Evolutionary conservation across 768 basidiomycete genomes (phyloP).

Genomic region (Pulveroboletus sp.): DNA sequence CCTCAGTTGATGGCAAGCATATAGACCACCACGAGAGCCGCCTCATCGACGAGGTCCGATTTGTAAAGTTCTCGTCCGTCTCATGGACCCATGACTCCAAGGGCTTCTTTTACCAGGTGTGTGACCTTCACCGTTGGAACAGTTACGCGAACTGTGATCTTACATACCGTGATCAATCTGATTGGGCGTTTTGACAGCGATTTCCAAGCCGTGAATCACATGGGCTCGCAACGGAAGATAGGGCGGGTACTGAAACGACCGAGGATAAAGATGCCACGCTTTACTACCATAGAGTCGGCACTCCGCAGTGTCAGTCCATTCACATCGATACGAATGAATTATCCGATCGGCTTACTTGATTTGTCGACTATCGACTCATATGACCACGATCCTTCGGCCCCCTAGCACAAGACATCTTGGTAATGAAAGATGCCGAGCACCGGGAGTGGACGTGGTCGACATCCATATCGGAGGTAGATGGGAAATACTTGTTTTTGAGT

Average conservation of each 20-base stretch:
- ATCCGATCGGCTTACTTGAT: slow-evolving; percentile 4
- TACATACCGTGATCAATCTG: neutral
- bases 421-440: slow-evolving; percentile 61
- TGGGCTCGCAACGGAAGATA: slow-evolving; percentile 45
- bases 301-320: slow-evolving; percentile 54
- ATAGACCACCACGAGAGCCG: slow-evolving; percentile 48
- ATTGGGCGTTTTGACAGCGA: slow-evolving; percentile 35
- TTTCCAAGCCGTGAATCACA: slow-evolving; percentile 54
- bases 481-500: slow-evolving; percentile 58
- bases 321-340: neutral
- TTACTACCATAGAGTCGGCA: slow-evolving; percentile 73
- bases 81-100: slow-evolving; percentile 76
- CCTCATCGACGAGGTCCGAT: slow-evolving; percentile 65
- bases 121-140: slow-evolving; percentile 2
- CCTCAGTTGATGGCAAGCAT: slow-evolving; percentile 34
- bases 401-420: slow-evolving; percentile 65
- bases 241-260: slow-evolving; percentile 55
- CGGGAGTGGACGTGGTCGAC: slow-evolving; percentile 64
- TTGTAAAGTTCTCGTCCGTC: slow-evolving; percentile 73
- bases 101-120: slow-evolving; percentile 81
- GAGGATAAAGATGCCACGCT: slow-evolving; percentile 70
- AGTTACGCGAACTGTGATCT: neutral
- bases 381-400: slow-evolving; percentile 3
- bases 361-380: neutral
- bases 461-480: slow-evolving; percentile 57